Evolutionary conservation across 2,329 filamentous ascomycete species (phyloP), one percentile per base, ranked within the genome.

Genomic region (Beauveria australis): DNA sequence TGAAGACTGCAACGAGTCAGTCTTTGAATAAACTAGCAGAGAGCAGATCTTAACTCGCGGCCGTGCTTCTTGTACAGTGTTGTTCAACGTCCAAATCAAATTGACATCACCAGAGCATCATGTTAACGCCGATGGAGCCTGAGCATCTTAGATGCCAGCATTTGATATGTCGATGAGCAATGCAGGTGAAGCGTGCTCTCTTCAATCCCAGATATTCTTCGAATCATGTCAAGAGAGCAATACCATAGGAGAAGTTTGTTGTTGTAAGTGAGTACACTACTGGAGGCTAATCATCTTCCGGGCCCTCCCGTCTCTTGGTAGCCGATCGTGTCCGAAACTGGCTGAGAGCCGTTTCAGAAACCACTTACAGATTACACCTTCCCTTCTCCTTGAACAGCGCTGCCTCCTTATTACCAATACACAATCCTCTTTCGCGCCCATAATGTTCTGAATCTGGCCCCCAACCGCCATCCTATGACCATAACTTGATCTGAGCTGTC

Each of bases 251-350:
- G 9, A 19, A 22, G 22, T 2, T 5, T 30, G 1, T 5, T 30
- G 1, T 24, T 8, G 10, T 48, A 9, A 3, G 18, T 37, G 24
- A 26, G 19, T 41, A 16, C 14, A 26, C 9, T 12, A 22, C 16
- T 7, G n/a, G 30, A 40, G 19, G 22, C 18, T 33, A 33, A 28
- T 9, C 1, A 9, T 12, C 18, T 52, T 24, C 37, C 47, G 37
- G 33, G 47, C 46, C 24, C n/a, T 51, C 24, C 56, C 46, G 24
- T 26, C 9, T 44, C 24, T 33, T 53, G n/a, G 18, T 41, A 59
- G 56, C 47, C 48, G 48, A 59, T 59, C 47, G 37, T 44, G n/a
- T 47, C 48, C 44, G 37, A 19, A 53, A 53, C 47, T 53, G n/a
- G 40, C 48, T n/a, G 40, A 37, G n/a, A 24, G 37, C 37, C 37